A percentile compares a stretch with the other conserved stretches of the same genome.
phyloP scores from a whole-genome alignment of 805 yeast genomes.

The Starmerella davenportii region DNA sequence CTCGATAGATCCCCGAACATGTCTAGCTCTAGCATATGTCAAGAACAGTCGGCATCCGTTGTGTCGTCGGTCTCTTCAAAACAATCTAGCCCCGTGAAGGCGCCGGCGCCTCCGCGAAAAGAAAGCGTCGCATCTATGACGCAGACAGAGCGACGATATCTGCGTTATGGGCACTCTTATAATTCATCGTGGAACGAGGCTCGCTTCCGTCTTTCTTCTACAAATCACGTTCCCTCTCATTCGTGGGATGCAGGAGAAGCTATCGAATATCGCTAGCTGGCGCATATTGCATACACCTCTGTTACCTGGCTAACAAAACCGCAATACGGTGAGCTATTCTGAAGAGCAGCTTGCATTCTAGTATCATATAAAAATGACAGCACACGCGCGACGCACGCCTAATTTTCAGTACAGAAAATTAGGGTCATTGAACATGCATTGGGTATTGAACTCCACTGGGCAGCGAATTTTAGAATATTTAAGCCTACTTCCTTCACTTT shows the following conservation, averaged over 20 bases:
- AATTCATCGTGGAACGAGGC: background rate
- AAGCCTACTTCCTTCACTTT: no score
- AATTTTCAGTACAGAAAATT: no score
- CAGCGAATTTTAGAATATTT: no score
- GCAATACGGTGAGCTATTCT: no score
- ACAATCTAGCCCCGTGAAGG: background rate
- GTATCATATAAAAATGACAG: no score
- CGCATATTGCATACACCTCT: no score
- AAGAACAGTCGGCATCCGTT: background rate
- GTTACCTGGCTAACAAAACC: no score
- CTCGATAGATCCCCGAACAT: background rate
- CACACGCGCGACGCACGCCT: no score
- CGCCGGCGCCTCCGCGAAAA: background rate
- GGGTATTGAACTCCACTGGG: no score
- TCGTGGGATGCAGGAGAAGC: conserved; percentile 12
- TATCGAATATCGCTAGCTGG: no score
- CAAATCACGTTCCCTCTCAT: conserved; percentile 6
- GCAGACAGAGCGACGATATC: conserved; percentile 4
- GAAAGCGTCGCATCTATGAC: background rate
- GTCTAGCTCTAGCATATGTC: background rate
- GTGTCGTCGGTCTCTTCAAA: background rate
- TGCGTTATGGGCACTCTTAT: conserved; percentile 8
- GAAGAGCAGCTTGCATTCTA: no score
- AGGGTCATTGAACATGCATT: no score
- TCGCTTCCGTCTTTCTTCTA: background rate